These are phyloP conservation scores for Phlyctochytrium planicorne DNA, from an alignment of 192 early-diverging fungal genomes.

Conservation along the genomic window DNA sequence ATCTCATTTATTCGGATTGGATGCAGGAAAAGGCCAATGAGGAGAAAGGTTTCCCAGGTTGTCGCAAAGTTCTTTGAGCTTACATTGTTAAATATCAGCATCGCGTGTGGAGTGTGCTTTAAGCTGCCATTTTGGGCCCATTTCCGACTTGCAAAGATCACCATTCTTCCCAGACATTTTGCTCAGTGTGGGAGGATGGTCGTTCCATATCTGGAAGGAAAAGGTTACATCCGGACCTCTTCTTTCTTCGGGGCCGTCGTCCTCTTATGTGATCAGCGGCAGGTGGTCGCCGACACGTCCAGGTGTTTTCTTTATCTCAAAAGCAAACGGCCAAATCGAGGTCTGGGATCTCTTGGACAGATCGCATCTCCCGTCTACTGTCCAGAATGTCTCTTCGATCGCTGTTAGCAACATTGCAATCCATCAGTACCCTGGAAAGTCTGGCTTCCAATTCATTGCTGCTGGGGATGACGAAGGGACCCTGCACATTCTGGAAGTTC, in stretches of 20 bases:
- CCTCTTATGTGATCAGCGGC: constrained; percentile 45
- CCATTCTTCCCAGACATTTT: constrained; percentile 65
- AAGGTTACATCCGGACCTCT: constrained; percentile 49
- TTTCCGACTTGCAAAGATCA: constrained; percentile 58
- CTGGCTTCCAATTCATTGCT: constrained; percentile 53
- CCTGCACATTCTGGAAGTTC: constrained; percentile 62
- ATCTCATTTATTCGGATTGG: constrained; percentile 63
- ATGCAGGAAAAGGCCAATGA: constrained; percentile 54
- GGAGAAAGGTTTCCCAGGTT: constrained; percentile 64
- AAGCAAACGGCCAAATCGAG: constrained; percentile 57
- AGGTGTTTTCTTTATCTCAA: constrained; percentile 62
- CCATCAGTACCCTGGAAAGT: constrained; percentile 47
- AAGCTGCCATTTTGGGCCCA: constrained; percentile 53
- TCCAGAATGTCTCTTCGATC: constrained; percentile 50
- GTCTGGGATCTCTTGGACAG: constrained; percentile 65
- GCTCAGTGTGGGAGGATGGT: constrained; percentile 60
- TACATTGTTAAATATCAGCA: constrained; percentile 16
- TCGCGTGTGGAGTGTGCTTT: constrained; percentile 53
- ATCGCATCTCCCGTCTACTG: constrained; percentile 49
- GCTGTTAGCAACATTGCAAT: constrained; percentile 51
- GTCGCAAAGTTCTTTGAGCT: background rate
- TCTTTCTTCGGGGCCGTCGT: constrained; percentile 39
- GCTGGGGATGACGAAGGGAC: constrained; percentile 66
- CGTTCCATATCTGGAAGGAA: constrained; percentile 63
- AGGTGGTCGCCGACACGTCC: constrained; percentile 63